These are phyloP conservation scores for Astraeus odoratus DNA, from an alignment of 768 basidiomycete species.

Conservation along the genomic window DNA sequence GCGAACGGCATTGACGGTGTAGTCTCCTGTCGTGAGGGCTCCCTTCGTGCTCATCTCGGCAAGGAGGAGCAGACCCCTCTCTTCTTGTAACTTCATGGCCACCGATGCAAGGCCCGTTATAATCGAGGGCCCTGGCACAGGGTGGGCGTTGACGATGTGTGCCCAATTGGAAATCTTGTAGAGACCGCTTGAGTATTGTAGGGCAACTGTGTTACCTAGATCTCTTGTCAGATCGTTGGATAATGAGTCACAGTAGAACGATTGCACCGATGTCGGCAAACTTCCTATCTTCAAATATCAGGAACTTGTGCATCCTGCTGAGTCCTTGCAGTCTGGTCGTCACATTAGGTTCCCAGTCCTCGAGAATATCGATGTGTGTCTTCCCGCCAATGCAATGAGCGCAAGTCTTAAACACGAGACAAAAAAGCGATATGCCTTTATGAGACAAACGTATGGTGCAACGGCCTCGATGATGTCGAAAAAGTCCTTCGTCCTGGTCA, in stretches of 20 bases:
- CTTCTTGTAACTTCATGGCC: conserved; percentile 59
- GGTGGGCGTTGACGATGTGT: conserved; percentile 95
- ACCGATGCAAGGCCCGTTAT: conserved; percentile 84
- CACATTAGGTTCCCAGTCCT: conserved; percentile 76
- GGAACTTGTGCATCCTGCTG: conserved; percentile 77
- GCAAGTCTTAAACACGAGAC: conserved; percentile 5
- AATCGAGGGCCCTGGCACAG: conserved; percentile 92
- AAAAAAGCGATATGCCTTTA: conserved; percentile 63
- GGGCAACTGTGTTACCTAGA: conserved; percentile 88
- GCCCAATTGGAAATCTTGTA: conserved; percentile 95
- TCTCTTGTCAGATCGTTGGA: not conserved
- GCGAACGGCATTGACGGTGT: conserved; percentile 76
- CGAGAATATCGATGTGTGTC: conserved; percentile 96
- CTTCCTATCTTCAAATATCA: conserved; percentile 98
- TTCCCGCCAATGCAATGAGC: conserved; percentile 33
- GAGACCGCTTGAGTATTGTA: conserved; percentile 90
- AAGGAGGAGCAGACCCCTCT: conserved; percentile 82
- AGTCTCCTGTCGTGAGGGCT: conserved; percentile 72
- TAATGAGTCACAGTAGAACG: not conserved
- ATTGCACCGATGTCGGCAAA: conserved; percentile 93
- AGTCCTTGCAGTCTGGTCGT: conserved; percentile 65
- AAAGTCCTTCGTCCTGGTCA: conserved; percentile 72
- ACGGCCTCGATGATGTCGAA: conserved; percentile 82
- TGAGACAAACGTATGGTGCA: conserved; percentile 84
- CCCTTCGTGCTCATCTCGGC: conserved; percentile 96